Evolutionary conservation across 257 asterid genomes (phyloP), one percentile per base, ranked within the genome.

Genomic region (Petunia axillaris): DNA sequence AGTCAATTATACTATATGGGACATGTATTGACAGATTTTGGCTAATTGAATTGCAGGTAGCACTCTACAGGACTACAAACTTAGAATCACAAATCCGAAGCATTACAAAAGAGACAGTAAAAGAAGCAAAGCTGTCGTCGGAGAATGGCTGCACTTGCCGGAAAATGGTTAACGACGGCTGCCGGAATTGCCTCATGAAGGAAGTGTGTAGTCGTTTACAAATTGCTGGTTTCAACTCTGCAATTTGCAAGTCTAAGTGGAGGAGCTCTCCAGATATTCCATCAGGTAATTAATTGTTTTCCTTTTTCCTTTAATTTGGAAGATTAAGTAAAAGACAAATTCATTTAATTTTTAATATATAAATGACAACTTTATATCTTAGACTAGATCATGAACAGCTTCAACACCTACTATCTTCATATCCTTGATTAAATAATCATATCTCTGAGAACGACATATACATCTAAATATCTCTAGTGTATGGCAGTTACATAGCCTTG

Each of bases 231-330:
- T 93, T 87, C 39, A 83, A 93, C 60, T 80, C 92, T 59, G 94
- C 94, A 8, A 91, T 92, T 85, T 93, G 99, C 97, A 93, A 90
- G 82, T 93, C 99, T 46, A 95, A 93, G 82, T 95, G 99, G 99
- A 92, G 64, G 75, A 93, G 91, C 85, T 90, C 94, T 1, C 77
- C 84, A 0, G 90, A 90, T 68, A 90, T 93, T 71, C 94, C 99
- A 2, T 91, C 99, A 85, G 99, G 98, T 94, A 86, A 13, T 14
- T 75, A 64, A 25, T 64, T 64, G 10, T 63, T 63, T 63, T 25
- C 25, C 25, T 25, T 25, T 25, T 25, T 25, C 25, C 9, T 3
- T 36, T 60, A 5, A 14, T 5, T 4, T 1, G 0, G 2, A 14
- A 9, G n/a, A 57, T 15, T 15, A 57, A 57, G 36, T 58, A 25